A percentile compares a stretch with the other conserved stretches of the same genome.
phyloP scores from a whole-genome alignment of 2,329 filamentous ascomycete species.

The Penicillium griseofulvum region DNA sequence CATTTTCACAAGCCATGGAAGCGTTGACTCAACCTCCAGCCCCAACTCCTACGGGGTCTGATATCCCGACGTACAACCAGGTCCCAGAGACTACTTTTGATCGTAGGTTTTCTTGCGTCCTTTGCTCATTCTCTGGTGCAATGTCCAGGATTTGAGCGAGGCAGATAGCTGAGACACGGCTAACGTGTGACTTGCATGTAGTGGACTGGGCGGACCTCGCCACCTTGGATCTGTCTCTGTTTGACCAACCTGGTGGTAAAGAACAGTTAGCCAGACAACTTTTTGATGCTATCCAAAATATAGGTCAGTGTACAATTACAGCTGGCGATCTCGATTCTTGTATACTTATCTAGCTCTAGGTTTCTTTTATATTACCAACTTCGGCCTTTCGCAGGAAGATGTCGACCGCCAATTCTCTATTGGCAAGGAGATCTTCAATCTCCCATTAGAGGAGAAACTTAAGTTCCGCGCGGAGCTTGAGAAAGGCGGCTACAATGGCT shows the following conservation, averaged over 20 bases:
- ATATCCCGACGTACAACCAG: conserved; percentile 11
- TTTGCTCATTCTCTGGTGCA: neutral
- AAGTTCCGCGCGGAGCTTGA: conserved; percentile 52
- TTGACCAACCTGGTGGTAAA: conserved; percentile 54
- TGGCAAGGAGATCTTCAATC: conserved; percentile 55
- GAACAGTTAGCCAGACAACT: conserved; percentile 52
- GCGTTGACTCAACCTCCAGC: neutral
- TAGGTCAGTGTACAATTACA: conserved; percentile 26
- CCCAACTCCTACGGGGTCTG: neutral
- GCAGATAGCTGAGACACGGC: neutral
- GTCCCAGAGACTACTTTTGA: conserved; percentile 10
- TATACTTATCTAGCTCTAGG: conserved; percentile 34
- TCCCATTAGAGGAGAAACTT: conserved; percentile 56
- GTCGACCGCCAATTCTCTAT: conserved; percentile 60
- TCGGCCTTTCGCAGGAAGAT: conserved; percentile 56
- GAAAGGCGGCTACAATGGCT: conserved; percentile 56
- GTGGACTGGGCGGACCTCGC: conserved; percentile 53
- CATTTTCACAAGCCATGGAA: neutral
- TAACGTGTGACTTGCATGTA: conserved; percentile 2
- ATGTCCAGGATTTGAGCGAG: too few species aligned
- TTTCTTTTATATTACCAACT: conserved; percentile 62
- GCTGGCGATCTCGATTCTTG: fast-evolving
- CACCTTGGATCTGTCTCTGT: conserved; percentile 55
- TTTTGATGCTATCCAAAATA: conserved; percentile 50
- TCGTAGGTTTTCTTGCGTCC: neutral